phyloP scores from a whole-genome alignment of 345 rosid species.

The Eucalyptus shirleyi region DNA sequence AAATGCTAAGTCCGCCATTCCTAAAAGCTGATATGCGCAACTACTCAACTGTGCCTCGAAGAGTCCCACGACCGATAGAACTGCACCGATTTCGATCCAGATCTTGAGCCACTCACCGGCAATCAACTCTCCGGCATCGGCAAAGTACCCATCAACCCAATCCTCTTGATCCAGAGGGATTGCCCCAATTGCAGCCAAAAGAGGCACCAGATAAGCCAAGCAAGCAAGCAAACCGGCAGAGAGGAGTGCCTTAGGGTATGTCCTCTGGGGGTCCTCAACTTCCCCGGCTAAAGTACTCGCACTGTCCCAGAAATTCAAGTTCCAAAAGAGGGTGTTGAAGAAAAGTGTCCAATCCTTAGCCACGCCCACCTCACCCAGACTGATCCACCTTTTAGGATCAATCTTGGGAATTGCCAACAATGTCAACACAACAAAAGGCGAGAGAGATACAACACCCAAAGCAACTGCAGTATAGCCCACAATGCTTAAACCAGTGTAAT shows the following conservation, averaged over 20 bases:
- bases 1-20: conserved; percentile 52
- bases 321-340: conserved; percentile 71
- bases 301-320: conserved; percentile 60
- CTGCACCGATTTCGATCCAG: conserved; percentile 58
- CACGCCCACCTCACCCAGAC: conserved; percentile 36
- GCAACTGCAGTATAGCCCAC: conserved; percentile 43
- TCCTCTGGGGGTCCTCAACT: conserved; percentile 39
- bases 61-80: conserved; percentile 56
- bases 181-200: conserved; percentile 59
- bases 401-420: conserved; percentile 38
- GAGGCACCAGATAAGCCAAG: conserved; percentile 37
- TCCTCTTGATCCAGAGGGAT: conserved; percentile 35
- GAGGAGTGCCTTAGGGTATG: conserved; percentile 36
- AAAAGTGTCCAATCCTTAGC: conserved; percentile 50
- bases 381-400: conserved; percentile 41
- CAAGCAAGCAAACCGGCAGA: conserved; percentile 43
- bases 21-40: conserved; percentile 45
- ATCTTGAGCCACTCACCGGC: conserved; percentile 73
- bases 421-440: conserved; percentile 38
- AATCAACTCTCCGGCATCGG: conserved; percentile 48
- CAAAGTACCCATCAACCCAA: conserved; percentile 57
- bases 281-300: conserved; percentile 60
- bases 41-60: conserved; percentile 85
- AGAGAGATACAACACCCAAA: conserved; percentile 37
- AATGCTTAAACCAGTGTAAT: conserved; percentile 36